A percentile compares a stretch with the other conserved stretches of the same genome.
Conservation (phyloP, 2,329 filamentous ascomycete genomes). For the Lithohypha guttulata region DNA sequence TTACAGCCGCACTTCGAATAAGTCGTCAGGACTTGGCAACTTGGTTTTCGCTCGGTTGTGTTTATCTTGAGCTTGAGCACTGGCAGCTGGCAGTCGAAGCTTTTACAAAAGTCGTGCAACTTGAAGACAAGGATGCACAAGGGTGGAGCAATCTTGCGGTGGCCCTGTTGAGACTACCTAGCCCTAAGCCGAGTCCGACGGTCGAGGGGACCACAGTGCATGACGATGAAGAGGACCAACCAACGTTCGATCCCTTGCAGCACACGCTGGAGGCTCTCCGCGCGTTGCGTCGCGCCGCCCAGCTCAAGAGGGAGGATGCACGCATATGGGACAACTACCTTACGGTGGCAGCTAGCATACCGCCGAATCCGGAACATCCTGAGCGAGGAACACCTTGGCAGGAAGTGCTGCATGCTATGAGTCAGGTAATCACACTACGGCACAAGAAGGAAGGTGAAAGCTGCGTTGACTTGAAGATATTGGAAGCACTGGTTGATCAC, state of each 20-base stretch:
- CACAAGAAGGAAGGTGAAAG: constrained; percentile 57
- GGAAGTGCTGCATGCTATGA: constrained; percentile 66
- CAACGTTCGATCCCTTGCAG: constrained; percentile 40
- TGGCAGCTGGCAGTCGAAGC: constrained; percentile 73
- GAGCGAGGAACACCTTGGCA: constrained; percentile 42
- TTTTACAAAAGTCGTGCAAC: constrained; percentile 70
- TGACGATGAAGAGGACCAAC: constrained; percentile 21
- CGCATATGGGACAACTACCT: constrained; percentile 96
- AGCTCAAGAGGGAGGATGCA: constrained; percentile 73
- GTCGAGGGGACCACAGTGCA: constrained; percentile 22
- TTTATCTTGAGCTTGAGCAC: constrained; percentile 63
- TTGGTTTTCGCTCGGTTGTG: constrained; percentile 87
- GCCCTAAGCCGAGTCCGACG: constrained; percentile 17
- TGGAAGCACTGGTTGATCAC: constrained; percentile 62
- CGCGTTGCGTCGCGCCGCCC: constrained; percentile 78
- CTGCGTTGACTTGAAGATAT: constrained; percentile 62
- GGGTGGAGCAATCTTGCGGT: constrained; percentile 93
- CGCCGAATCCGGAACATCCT: constrained; percentile 43
- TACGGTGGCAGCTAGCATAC: constrained; percentile 68
- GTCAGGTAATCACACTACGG: constrained; percentile 64
- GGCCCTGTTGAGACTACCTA: constrained; percentile 52
- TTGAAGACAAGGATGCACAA: constrained; percentile 80
- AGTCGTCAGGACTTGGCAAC: constrained; percentile 73
- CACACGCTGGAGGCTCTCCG: constrained; percentile 64
- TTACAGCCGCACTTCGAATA: constrained; percentile 62